Evolutionary conservation across 2,329 filamentous ascomycete genomes (phyloP), one percentile per base, ranked within the genome.

Genomic region (Cytospora mali): DNA sequence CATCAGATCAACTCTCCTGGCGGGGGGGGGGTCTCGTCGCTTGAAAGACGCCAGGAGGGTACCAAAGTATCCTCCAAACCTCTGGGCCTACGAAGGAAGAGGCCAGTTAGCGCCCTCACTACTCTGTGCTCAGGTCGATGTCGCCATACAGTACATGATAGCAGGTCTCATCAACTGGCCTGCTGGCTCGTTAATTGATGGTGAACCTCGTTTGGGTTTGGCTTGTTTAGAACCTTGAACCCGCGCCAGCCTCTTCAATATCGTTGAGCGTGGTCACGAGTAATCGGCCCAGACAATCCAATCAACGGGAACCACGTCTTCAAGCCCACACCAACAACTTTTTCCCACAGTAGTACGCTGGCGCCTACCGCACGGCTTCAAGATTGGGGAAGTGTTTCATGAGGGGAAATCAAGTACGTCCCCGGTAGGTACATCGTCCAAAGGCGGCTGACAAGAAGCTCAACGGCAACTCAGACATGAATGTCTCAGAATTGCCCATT

Each of bases 291-390:
- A 56, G 66, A 68, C 66, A 68, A 62, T 48, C 72, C 72, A 73
- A 73, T 73, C 72, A 73, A 46, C 66, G 67, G 62, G 55, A 57
- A 73, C 72, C 72, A 73, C 72, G 71, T 73, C 71, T 71, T 64
- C 70, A 67, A 69, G 69, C 63, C 63, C 71, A 71, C 71, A 71
- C 71, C 69, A 46, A 66, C 66, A 69, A 69, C 64, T 67, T 68
- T n/a, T 61, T 57, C 58, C 55, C 62, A 62, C 55, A 66, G 59
- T 46, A 54, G 61, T 68, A 64, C 62, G 62, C 62, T 69, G 58
- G 55, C 62, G 55, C 54, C 54, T 61, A 53, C 57, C 57, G 53
- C 57, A 59, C 51, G 39, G 46, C 42, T 23, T 59, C 33, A 57
- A 29, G 21, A 28, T 58, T 62, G 58, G 49, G 31, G 60, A 55